Evolutionary conservation across 371 early-diverging fungal species (phyloP).

Genomic region (Vairimorpha apis): DNA sequence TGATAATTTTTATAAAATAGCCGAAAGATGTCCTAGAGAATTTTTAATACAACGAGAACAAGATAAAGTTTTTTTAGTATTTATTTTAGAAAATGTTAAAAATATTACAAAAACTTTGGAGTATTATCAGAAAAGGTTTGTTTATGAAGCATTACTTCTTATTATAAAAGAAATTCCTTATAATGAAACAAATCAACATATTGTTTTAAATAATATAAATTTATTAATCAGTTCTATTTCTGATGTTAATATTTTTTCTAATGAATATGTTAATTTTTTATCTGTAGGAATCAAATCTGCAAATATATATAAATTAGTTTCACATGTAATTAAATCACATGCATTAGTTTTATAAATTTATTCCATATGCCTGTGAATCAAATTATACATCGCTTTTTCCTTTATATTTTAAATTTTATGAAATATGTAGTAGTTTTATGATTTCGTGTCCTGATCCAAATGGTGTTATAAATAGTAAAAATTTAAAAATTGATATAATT

Average conservation of each 20-base stretch:
- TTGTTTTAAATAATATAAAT: conserved; percentile 20
- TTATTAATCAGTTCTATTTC: conserved; percentile 7
- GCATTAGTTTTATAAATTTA: conserved; percentile 31
- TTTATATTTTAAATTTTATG: conserved; percentile 29
- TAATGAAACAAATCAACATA: conserved; percentile 18
- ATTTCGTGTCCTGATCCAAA: background rate
- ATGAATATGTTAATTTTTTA: conserved; percentile 16
- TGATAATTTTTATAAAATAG: conserved; percentile 95
- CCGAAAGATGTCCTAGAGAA: conserved; percentile 85
- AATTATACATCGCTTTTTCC: conserved; percentile 19
- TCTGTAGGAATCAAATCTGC: background rate
- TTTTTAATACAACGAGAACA: conserved; percentile 65
- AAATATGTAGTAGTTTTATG: conserved; percentile 20
- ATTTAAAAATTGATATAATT: conserved; percentile 30
- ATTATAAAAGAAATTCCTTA: conserved; percentile 41
- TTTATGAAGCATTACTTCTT: conserved; percentile 41
- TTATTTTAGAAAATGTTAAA: conserved; percentile 36
- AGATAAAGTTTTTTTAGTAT: conserved; percentile 18
- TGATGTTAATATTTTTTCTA: conserved; percentile 16
- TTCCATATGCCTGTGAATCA: conserved; percentile 37
- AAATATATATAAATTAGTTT: conserved; percentile 18
- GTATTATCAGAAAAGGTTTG: conserved; percentile 53
- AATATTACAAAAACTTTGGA: conserved; percentile 40
- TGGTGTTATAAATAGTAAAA: conserved; percentile 6
- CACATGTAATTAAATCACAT: conserved; percentile 46